Evolutionary conservation across 352 stramenopile genomes (phyloP).

Genomic region (Globisporangium cederbergense): DNA sequence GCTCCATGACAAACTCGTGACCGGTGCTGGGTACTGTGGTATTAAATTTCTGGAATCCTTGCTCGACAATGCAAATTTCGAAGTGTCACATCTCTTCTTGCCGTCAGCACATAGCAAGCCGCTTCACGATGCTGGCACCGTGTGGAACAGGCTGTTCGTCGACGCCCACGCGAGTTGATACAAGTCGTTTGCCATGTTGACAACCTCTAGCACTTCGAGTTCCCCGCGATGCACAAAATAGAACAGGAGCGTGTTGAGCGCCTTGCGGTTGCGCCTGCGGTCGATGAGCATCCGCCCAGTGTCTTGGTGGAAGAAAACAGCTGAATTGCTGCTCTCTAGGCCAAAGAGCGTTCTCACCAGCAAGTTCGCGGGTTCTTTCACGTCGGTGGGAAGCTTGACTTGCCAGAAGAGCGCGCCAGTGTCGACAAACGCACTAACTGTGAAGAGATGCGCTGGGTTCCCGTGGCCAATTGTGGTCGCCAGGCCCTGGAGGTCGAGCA

Average conservation of each 20-base stretch:
- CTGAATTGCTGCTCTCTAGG: slow-evolving; percentile 19
- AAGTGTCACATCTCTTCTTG: too few relatives aligned
- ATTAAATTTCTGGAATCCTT: too few relatives aligned
- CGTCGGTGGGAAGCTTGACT: slow-evolving; percentile 41
- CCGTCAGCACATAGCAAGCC: too few relatives aligned
- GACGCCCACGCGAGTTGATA: slow-evolving; percentile 70
- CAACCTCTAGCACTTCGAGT: slow-evolving; percentile 38
- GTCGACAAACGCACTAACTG: slow-evolving; percentile 31
- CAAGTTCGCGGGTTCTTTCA: slow-evolving; percentile 41
- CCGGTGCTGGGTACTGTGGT: too few relatives aligned
- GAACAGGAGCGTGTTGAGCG: slow-evolving; percentile 58
- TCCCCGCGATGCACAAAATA: slow-evolving; percentile 35
- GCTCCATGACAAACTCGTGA: too few relatives aligned
- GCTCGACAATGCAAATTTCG: too few relatives aligned
- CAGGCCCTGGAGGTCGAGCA: slow-evolving; percentile 67
- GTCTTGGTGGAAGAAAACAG: slow-evolving; percentile 69
- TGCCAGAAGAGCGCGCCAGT: slow-evolving; percentile 69
- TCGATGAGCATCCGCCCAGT: slow-evolving; percentile 71
- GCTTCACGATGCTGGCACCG: slow-evolving; percentile 20
- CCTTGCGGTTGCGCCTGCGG: slow-evolving; percentile 27
- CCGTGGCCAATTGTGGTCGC: slow-evolving; percentile 16
- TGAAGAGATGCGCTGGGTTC: slow-evolving; percentile 59
- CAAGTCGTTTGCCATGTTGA: slow-evolving; percentile 66
- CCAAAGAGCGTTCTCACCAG: slow-evolving; percentile 47
- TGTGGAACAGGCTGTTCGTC: slow-evolving; percentile 41